Evolutionary conservation across 192 early-diverging fungal genomes (phyloP).

Genomic region (Chytriomyces hyalinus): DNA sequence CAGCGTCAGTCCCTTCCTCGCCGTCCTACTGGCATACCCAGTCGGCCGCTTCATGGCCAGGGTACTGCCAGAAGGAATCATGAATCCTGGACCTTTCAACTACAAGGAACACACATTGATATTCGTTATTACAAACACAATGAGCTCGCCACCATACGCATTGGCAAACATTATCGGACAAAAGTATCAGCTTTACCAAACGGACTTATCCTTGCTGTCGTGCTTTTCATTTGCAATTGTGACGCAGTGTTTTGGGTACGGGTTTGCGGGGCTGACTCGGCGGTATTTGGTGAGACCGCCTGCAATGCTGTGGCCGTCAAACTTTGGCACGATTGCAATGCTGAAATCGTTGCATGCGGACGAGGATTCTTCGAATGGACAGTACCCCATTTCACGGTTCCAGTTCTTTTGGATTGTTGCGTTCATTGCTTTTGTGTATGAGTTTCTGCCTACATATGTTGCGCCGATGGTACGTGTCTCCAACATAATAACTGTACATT

Average conservation of each 20-base stretch:
- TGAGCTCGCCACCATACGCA: conserved; percentile 59
- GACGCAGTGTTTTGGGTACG: conserved; percentile 71
- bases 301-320: conserved; percentile 80
- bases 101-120: conserved; percentile 86
- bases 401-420: conserved; percentile 47
- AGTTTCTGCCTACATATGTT: conserved; percentile 33
- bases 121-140: conserved; percentile 74
- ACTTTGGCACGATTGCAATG: conserved; percentile 75
- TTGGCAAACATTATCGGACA: conserved; percentile 41
- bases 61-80: conserved; percentile 55
- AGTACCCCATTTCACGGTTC: conserved; percentile 33
- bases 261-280: conserved; percentile 74
- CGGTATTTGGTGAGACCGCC: conserved; percentile 84
- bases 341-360: conserved; percentile 79
- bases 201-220: conserved; percentile 32
- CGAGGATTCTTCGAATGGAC: conserved; percentile 64
- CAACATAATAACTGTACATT: neutral
- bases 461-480: conserved; percentile 11
- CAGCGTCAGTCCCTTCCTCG: conserved; percentile 70
- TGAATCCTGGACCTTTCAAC: conserved; percentile 71
- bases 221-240: conserved; percentile 62
- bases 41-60: conserved; percentile 71
- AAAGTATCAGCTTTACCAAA: conserved; percentile 25
- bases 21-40: conserved; percentile 77
- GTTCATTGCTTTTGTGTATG: conserved; percentile 22